Percentiles rank a stretch among this genome's conserved stretches.
These are phyloP conservation scores for Dryas alaskensis DNA, from an alignment of 306 rosid genomes.

Conservation along the genomic window DNA sequence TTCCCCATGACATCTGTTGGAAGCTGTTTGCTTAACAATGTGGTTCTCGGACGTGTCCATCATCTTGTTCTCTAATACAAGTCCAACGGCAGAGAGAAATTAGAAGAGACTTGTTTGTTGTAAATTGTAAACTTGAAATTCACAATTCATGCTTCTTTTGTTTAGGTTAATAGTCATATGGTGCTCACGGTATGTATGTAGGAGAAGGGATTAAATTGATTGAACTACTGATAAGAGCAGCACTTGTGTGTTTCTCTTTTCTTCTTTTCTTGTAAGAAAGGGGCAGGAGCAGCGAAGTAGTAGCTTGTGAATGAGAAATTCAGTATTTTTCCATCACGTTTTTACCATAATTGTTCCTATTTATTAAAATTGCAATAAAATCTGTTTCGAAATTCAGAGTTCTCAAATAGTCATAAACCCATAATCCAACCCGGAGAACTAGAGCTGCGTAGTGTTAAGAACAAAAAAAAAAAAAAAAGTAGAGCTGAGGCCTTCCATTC, in stretches of 20 bases:
- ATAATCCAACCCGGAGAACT: no score
- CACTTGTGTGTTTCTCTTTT: no score
- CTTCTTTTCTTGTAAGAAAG: no score
- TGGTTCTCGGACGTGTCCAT: neutral
- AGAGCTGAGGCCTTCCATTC: no score
- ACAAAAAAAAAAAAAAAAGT: no score
- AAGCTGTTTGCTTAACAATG: neutral
- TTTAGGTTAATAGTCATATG: neutral
- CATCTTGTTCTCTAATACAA: neutral
- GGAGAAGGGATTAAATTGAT: no score
- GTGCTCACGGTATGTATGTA: neutral
- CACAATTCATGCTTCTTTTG: neutral
- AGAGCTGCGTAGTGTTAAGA: no score
- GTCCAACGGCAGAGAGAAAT: neutral
- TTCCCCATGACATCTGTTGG: neutral
- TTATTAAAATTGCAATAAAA: no score
- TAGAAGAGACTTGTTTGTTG: conserved; percentile 7
- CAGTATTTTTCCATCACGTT: neutral
- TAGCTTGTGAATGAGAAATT: neutral
- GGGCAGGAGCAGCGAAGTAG: neutral
- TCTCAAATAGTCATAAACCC: no score
- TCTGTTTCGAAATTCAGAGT: no score
- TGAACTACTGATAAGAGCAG: no score
- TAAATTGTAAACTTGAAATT: neutral
- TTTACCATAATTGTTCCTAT: no score